Conservation (phyloP, 2,329 filamentous ascomycete genomes). For the Gremmenia infestans region DNA sequence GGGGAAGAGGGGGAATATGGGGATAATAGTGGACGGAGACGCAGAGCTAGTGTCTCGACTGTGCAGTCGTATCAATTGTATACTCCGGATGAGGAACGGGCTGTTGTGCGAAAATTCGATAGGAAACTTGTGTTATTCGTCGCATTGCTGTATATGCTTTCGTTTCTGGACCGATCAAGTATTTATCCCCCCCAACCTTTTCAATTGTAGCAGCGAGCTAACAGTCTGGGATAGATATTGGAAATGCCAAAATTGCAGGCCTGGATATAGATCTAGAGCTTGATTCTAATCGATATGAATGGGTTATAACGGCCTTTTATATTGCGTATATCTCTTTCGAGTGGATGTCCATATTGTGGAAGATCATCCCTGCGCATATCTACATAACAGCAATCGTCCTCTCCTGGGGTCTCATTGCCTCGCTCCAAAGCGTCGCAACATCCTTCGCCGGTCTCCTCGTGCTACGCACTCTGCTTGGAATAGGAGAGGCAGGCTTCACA, state of each 20-base stretch:
- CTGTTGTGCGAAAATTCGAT: slow-evolving; percentile 72
- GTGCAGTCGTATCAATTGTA: slow-evolving; percentile 46
- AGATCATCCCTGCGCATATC: slow-evolving; percentile 54
- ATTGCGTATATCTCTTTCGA: slow-evolving; percentile 59
- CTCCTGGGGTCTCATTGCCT: slow-evolving; percentile 75
- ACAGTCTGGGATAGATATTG: slow-evolving; percentile 44
- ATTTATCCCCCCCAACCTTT: slow-evolving; percentile 25
- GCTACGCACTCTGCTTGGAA: slow-evolving; percentile 52
- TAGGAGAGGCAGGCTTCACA: slow-evolving; percentile 61
- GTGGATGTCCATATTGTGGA: slow-evolving; percentile 61
- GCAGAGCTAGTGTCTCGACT: slow-evolving; percentile 27
- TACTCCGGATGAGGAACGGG: slow-evolving; percentile 64
- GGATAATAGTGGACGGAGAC: slow-evolving; percentile 2
- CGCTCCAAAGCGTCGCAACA: slow-evolving; percentile 62
- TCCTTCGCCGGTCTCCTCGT: slow-evolving; percentile 57
- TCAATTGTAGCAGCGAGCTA: slow-evolving; percentile 7
- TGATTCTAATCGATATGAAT: slow-evolving; percentile 49
- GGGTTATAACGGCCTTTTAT: slow-evolving; percentile 58
- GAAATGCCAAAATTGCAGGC: slow-evolving; percentile 58
- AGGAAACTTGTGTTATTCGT: slow-evolving; percentile 73
- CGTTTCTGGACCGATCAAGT: slow-evolving; percentile 85
- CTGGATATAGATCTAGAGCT: slow-evolving; percentile 56
- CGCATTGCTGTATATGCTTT: slow-evolving; percentile 75
- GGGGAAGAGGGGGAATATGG: slow-evolving; percentile 11
- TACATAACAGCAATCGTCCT: slow-evolving; percentile 60